Evolutionary conservation across 2,329 filamentous ascomycete genomes (phyloP).

Genomic region (Tolypocladium amazonense): DNA sequence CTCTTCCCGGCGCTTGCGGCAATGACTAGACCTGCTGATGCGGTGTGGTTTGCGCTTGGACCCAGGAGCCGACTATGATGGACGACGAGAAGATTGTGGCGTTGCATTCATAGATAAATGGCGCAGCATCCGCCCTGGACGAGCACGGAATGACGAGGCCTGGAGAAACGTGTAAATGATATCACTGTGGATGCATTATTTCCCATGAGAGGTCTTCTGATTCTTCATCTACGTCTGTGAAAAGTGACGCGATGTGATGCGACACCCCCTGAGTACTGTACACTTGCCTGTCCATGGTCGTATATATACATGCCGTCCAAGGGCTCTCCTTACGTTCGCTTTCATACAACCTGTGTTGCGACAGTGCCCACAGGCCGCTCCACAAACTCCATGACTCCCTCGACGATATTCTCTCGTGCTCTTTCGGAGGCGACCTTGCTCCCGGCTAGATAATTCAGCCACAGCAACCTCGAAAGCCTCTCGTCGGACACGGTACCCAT

Average conservation of each 20-base stretch:
- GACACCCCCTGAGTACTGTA: not conserved
- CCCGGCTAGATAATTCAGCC: conserved; percentile 84
- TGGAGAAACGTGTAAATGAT: not conserved
- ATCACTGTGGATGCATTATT: not conserved
- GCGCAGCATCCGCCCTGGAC: not conserved
- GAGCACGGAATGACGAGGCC: not conserved
- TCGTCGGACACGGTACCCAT: conserved; percentile 70
- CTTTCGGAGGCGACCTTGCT: conserved; percentile 77
- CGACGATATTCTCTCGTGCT: conserved; percentile 70
- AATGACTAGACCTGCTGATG: not conserved
- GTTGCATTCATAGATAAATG: not conserved
- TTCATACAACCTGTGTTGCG: conserved; percentile 59
- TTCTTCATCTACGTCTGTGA: not conserved
- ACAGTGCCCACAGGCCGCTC: conserved; percentile 82
- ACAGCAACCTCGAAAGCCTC: conserved; percentile 68
- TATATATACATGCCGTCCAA: not conserved
- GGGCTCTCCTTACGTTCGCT: not conserved
- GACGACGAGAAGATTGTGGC: not conserved
- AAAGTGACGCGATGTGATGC: not conserved
- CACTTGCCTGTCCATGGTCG: not conserved
- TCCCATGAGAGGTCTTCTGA: not conserved
- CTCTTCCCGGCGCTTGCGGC: not conserved
- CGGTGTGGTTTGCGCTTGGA: not conserved
- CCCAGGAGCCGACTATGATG: not conserved
- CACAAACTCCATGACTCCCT: conserved; percentile 81